Evolutionary conservation across 2,329 filamentous ascomycete genomes (phyloP).

Genomic region (Scedosporium dehoogii): DNA sequence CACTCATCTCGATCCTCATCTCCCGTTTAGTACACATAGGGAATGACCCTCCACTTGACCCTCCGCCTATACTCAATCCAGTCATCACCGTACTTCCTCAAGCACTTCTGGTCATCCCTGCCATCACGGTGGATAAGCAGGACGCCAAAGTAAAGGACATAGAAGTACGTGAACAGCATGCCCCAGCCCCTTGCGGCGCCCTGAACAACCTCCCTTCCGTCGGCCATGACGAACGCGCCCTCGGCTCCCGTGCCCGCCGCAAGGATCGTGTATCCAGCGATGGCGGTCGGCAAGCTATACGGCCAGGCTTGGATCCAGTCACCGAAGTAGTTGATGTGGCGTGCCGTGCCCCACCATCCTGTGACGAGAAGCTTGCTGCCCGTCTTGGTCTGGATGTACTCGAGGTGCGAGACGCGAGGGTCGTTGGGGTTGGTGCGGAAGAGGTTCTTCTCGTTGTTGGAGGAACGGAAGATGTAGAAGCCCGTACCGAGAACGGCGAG

Average conservation of each 20-base stretch:
- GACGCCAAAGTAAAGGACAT: conserved; percentile 82
- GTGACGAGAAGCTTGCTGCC: conserved; percentile 74
- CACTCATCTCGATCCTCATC: neutral
- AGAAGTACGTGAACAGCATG: conserved; percentile 88
- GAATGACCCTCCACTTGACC: conserved; percentile 74
- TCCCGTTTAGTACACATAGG: conserved; percentile 61
- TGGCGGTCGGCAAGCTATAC: conserved; percentile 75
- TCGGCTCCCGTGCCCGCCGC: conserved; percentile 37
- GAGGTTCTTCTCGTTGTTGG: conserved; percentile 89
- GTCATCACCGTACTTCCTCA: conserved; percentile 81
- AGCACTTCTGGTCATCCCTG: conserved; percentile 85
- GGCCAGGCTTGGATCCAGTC: conserved; percentile 94
- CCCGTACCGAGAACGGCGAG: conserved; percentile 58
- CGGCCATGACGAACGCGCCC: conserved; percentile 45
- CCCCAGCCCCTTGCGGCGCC: conserved; percentile 72
- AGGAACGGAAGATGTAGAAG: conserved; percentile 88
- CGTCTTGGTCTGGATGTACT: conserved; percentile 74
- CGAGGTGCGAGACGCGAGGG: conserved; percentile 66
- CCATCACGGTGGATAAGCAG: conserved; percentile 77
- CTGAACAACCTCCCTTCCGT: conserved; percentile 57
- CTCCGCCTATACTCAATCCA: conserved; percentile 82
- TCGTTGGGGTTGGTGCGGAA: conserved; percentile 85
- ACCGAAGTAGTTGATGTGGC: conserved; percentile 93
- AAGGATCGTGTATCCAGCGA: conserved; percentile 71
- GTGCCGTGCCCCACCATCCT: conserved; percentile 87